Evolutionary conservation across 1,284 basidiomycete genomes (phyloP).

Genomic region (Wolfiporia cocos): DNA sequence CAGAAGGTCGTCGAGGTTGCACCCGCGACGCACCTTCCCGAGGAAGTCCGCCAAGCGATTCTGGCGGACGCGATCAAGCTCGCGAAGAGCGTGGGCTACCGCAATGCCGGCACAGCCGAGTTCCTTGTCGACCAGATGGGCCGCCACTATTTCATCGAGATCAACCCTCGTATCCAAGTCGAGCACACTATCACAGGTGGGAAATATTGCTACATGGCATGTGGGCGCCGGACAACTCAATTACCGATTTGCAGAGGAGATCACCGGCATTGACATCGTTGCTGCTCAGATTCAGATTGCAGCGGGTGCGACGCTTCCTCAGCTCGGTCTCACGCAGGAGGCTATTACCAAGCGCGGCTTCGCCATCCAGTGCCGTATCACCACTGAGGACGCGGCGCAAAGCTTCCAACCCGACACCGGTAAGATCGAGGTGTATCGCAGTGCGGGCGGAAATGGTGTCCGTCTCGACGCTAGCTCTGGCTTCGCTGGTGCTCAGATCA

Average conservation of each 20-base stretch:
- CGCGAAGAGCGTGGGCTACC: constrained; percentile 88
- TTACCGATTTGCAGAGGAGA: constrained; percentile 82
- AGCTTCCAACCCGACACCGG: constrained; percentile 98
- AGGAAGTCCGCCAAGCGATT: constrained; percentile 87
- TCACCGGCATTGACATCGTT: constrained; percentile 98
- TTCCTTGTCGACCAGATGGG: constrained; percentile 95
- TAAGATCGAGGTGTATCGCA: constrained; percentile 98
- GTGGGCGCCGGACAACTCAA: no score
- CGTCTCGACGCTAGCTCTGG: constrained; percentile 96
- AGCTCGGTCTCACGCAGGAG: constrained; percentile 96
- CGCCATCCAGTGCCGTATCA: constrained; percentile 98
- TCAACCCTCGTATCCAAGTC: constrained; percentile 97
- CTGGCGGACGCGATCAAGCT: constrained; percentile 91
- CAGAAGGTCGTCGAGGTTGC: constrained; percentile 99
- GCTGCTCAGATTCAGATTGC: constrained; percentile 99
- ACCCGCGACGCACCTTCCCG: constrained; percentile 90
- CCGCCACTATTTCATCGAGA: constrained; percentile 98
- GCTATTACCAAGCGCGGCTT: constrained; percentile 95
- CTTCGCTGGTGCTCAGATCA: constrained; percentile 99
- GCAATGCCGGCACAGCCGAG: constrained; percentile 96
- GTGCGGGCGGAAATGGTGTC: constrained; percentile 98
- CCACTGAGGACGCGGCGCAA: constrained; percentile 92
- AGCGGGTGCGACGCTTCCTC: constrained; percentile 91
- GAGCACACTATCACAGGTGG: constrained; percentile 95
- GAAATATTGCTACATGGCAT: no score